A percentile compares a stretch with the other conserved stretches of the same genome.
These are phyloP conservation scores for Zygotorulaspora chibaensis DNA, from an alignment of 805 yeast genomes.

Conservation along the genomic window DNA sequence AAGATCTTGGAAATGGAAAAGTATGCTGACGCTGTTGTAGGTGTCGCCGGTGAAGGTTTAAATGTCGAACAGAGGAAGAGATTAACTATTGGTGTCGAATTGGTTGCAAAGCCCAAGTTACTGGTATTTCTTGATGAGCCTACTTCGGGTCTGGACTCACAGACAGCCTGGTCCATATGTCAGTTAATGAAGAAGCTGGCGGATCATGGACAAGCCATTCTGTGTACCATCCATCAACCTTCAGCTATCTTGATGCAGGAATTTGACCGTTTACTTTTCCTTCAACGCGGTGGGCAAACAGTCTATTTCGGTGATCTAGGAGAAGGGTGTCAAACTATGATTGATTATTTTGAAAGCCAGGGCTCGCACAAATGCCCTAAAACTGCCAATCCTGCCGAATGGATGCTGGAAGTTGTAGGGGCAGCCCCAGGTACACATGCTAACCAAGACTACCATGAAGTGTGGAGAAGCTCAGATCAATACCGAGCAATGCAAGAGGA, in stretches of 20 bases:
- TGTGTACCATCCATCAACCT: conserved; percentile 82
- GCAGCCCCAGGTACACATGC: conserved; percentile 81
- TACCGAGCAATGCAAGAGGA: conserved; percentile 54
- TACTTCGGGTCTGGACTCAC: conserved; percentile 65
- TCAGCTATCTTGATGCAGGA: conserved; percentile 73
- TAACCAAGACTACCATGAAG: conserved; percentile 65
- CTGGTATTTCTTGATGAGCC: conserved; percentile 63
- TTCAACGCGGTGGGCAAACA: conserved; percentile 68
- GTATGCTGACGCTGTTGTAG: conserved; percentile 70
- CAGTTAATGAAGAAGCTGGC: conserved; percentile 57
- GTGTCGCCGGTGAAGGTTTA: conserved; percentile 67
- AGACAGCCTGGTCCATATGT: conserved; percentile 64
- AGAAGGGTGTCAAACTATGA: conserved; percentile 50
- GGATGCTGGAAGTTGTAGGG: conserved; percentile 86
- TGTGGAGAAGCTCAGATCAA: conserved; percentile 71
- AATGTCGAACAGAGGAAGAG: conserved; percentile 61
- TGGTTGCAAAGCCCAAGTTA: conserved; percentile 61
- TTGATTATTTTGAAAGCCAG: conserved; percentile 58
- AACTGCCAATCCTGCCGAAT: conserved; percentile 78
- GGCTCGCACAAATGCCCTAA: conserved; percentile 67
- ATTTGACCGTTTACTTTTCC: conserved; percentile 69
- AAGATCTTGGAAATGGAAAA: conserved; percentile 57
- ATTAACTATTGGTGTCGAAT: conserved; percentile 61
- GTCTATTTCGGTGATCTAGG: conserved; percentile 73
- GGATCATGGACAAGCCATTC: conserved; percentile 57